Percentiles rank a stretch among this genome's conserved stretches.
Conservation (phyloP, 257 asterid genomes). For the Fraxinus anomala region DNA sequence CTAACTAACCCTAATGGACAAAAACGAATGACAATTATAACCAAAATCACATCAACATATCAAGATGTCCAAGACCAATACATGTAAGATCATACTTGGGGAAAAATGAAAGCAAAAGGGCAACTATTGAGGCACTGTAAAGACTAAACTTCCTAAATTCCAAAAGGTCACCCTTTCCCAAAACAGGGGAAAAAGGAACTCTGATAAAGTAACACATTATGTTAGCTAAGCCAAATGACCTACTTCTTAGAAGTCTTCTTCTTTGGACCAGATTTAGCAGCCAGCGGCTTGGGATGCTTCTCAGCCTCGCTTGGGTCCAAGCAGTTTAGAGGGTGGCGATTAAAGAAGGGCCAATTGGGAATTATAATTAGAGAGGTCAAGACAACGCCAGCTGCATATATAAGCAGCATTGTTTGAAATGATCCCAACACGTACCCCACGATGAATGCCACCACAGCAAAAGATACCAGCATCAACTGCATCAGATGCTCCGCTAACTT, state of each 20-base stretch:
- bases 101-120: background rate
- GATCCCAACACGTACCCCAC: conserved; percentile 61
- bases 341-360: conserved; percentile 76
- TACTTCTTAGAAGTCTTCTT: conserved; percentile 66
- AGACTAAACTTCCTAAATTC: background rate
- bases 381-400: conserved; percentile 65
- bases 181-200: background rate
- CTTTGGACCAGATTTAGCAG: conserved; percentile 39
- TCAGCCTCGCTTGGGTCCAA: conserved; percentile 66
- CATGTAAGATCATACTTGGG: background rate
- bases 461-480: conserved; percentile 65
- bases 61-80: background rate
- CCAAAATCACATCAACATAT: background rate
- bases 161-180: background rate
- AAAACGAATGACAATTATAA: background rate
- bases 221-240: conserved; percentile 16
- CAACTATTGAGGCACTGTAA: background rate
- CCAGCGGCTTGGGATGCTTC: conserved; percentile 66
- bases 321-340: conserved; percentile 69
- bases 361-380: conserved; percentile 59
- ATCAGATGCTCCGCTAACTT: conserved; percentile 71
- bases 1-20: background rate
- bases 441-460: conserved; percentile 61
- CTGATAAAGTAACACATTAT: background rate
- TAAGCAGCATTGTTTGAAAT: conserved; percentile 60